These are phyloP conservation scores for Metschnikowia gruessii DNA, from an alignment of 805 yeast genomes.

Conservation along the genomic window DNA sequence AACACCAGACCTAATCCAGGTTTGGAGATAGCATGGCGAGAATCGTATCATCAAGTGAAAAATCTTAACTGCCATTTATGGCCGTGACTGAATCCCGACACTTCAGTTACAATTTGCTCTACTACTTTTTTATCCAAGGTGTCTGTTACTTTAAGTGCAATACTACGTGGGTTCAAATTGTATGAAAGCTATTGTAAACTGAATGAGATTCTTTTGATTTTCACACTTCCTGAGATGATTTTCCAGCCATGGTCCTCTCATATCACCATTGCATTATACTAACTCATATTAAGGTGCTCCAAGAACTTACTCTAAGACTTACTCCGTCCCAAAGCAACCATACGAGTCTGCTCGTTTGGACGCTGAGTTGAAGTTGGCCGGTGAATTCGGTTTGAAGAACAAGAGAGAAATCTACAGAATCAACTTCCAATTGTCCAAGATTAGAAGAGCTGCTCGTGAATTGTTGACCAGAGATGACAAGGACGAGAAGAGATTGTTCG, in stretches of 20 bases:
- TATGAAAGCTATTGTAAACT: constrained; percentile 11
- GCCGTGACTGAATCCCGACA: constrained; percentile 82
- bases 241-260: background rate
- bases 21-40: constrained; percentile 7
- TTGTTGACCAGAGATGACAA: constrained; percentile 99
- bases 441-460: constrained; percentile 99
- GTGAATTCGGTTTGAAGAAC: constrained; percentile 99
- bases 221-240: no score
- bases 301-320: constrained; percentile 99
- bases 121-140: background rate
- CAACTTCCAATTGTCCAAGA: constrained; percentile 98
- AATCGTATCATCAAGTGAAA: background rate
- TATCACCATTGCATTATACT: background rate
- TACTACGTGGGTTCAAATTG: background rate
- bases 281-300: constrained; percentile 72
- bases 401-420: constrained; percentile 99
- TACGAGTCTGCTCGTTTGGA: constrained; percentile 99
- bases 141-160: background rate
- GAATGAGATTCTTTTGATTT: background rate
- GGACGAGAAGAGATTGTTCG: constrained; percentile 99
- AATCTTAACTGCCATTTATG: constrained; percentile 20
- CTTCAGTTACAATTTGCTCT: constrained; percentile 56
- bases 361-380: constrained; percentile 98
- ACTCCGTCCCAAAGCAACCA: constrained; percentile 99
- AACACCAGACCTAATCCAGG: constrained; percentile 12